Evolutionary conservation across 805 yeast genomes (phyloP), one percentile per base, ranked within the genome.

Genomic region (Kuraishia borneana): DNA sequence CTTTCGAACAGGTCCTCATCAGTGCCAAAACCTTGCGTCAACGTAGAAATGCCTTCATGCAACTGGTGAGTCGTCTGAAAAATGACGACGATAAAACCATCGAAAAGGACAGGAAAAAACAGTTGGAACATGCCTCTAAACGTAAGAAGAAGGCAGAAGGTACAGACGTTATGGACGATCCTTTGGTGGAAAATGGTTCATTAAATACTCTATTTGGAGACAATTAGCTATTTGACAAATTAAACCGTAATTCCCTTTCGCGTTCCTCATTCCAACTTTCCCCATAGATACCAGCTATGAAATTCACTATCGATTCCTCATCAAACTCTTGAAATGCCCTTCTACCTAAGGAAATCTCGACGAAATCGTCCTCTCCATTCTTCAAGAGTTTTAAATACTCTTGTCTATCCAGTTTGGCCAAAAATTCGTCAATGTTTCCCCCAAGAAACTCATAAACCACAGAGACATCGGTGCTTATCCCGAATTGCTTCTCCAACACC

Each of bases 31-130:
- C 76, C 31, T 60, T 80, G 43, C 70, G 87, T 41, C 92, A 83
- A 46, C 94, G 85, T 58, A 67, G 95, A 41, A 75, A 81, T 18
- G 76, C 85, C 18, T 69, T 88, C 56, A 56, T 84, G 39, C 92
- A 83, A 40, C 74, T 84, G 51, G 65, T 88, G n/a, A 68, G 74
- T 32, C 65, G 71, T 36, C 72, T 81, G 16, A 75, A 74, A 41
- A 73, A 63, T 43, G 56, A 56, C 26, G 64, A 59, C 6, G 63
- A 57, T 18, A 66, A 60, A 17, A 63, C 56, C 33, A 17, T 25
- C 31, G 36, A 17, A 21, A 71, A 58, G 49, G 63, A 53, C 37
- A 67, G 73, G 50, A 67, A 58, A 47, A 72, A 61, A 54, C 80
- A 62, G 58, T 56, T 69, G 46, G 83, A 70, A 50, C 67, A 54